Conservation (phyloP, 176 grass and related monocot genomes). For the Cymbopogon citratus region DNA sequence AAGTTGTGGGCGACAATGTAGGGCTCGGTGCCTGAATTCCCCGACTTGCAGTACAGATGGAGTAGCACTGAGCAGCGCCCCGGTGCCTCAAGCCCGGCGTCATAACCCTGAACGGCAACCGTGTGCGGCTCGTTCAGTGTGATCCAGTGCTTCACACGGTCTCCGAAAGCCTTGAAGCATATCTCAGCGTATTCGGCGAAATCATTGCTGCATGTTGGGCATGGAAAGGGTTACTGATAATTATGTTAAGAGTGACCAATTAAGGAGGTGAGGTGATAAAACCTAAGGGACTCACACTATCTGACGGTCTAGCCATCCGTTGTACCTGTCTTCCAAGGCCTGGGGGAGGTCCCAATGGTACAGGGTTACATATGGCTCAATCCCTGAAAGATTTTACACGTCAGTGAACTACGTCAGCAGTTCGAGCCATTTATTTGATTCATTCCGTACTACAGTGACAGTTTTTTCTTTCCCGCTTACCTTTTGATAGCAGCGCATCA, state of each 20-base stretch:
- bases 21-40: conserved; percentile 80
- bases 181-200: conserved; percentile 61
- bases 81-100: conserved; percentile 71
- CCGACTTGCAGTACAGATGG: conserved; percentile 57
- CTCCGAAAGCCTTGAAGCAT: conserved; percentile 87
- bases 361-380: conserved; percentile 76
- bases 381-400: conserved; percentile 44
- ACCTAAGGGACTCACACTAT: conserved; percentile 43
- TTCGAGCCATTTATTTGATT: background rate
- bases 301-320: conserved; percentile 73
- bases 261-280: background rate
- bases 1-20: conserved; percentile 84
- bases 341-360: conserved; percentile 98
- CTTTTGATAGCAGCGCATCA: conserved; percentile 73
- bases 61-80: conserved; percentile 84
- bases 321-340: conserved; percentile 70
- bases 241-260: background rate
- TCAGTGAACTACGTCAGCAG: background rate
- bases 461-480: background rate
- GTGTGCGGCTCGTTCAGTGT: conserved; percentile 96
- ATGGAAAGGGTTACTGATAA: background rate
- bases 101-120: conserved; percentile 85
- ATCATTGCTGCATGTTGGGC: conserved; percentile 46
- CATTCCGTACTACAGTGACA: background rate
- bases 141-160: conserved; percentile 87